Evolutionary conservation across 2,329 filamentous ascomycete species (phyloP).

Genomic region (Epichloe aotearoae): DNA sequence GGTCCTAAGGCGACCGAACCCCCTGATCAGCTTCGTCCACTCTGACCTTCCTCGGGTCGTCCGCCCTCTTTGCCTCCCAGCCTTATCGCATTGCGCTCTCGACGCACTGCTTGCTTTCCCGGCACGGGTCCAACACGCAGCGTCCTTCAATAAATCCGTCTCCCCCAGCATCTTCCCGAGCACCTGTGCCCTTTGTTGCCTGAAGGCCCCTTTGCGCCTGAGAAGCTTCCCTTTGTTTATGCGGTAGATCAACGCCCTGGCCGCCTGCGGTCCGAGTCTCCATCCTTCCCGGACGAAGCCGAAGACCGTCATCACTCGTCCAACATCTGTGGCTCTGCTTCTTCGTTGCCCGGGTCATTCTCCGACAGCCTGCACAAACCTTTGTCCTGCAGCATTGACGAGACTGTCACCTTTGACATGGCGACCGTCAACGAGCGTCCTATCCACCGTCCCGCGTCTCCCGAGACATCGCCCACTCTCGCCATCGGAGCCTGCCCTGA

Average conservation of each 20-base stretch:
- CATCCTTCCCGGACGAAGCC: neutral
- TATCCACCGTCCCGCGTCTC: constrained; percentile 30
- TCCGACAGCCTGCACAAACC: neutral
- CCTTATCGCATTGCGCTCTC: constrained; percentile 3
- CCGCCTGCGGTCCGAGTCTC: constrained; percentile 4
- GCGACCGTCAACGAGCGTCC: constrained; percentile 20
- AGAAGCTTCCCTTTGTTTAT: constrained; percentile 5
- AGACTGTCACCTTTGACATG: constrained; percentile 12
- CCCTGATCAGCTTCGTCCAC: constrained; percentile 3
- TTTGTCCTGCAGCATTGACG: neutral
- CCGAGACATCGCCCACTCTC: constrained; percentile 47
- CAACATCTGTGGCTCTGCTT: neutral
- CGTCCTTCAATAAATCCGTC: neutral
- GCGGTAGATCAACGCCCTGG: neutral
- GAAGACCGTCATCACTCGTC: neutral
- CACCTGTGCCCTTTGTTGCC: neutral
- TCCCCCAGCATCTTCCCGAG: neutral
- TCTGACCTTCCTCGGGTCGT: constrained; percentile 4
- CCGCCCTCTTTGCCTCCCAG: constrained; percentile 1
- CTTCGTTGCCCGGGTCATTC: neutral
- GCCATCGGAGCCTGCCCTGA: constrained; percentile 46
- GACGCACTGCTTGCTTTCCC: constrained; percentile 3
- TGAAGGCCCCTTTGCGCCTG: constrained; percentile 4
- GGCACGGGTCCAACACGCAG: constrained; percentile 1
- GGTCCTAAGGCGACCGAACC: constrained; percentile 1